phyloP scores from a whole-genome alignment of 805 yeast species.

The Lipomyces yamanashiensis region DNA sequence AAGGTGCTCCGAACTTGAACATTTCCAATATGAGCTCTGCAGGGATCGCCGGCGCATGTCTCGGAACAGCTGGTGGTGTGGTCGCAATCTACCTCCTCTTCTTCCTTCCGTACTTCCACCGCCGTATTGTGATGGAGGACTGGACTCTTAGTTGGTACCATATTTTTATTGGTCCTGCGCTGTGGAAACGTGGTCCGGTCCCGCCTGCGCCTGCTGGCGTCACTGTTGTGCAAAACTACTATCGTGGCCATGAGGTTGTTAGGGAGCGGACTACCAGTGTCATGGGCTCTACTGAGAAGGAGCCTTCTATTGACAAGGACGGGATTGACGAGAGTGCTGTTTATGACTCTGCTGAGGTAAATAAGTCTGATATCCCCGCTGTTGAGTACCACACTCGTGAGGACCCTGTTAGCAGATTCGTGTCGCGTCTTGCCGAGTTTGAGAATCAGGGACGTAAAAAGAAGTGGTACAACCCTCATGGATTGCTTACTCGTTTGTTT shows the following conservation, averaged over 20 bases:
- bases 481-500: conserved; percentile 44
- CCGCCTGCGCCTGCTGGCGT: conserved; percentile 71
- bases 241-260: conserved; percentile 55
- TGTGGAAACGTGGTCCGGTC: conserved; percentile 60
- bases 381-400: neutral
- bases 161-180: conserved; percentile 61
- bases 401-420: neutral
- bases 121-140: conserved; percentile 64
- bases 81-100: conserved; percentile 56
- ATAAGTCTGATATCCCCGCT: neutral
- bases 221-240: conserved; percentile 63
- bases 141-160: conserved; percentile 69
- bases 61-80: conserved; percentile 70
- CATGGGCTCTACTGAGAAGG: conserved; percentile 21
- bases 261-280: conserved; percentile 11
- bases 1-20: conserved; percentile 73
- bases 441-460: conserved; percentile 19
- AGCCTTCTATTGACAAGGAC: conserved; percentile 28
- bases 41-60: conserved; percentile 61
- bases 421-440: conserved; percentile 26
- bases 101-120: conserved; percentile 63
- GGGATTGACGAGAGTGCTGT: neutral
- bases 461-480: conserved; percentile 32
- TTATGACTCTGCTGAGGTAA: neutral
- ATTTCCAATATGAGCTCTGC: conserved; percentile 58